phyloP scores from a whole-genome alignment of 306 rosid genomes.

The Purshia tridentata region DNA sequence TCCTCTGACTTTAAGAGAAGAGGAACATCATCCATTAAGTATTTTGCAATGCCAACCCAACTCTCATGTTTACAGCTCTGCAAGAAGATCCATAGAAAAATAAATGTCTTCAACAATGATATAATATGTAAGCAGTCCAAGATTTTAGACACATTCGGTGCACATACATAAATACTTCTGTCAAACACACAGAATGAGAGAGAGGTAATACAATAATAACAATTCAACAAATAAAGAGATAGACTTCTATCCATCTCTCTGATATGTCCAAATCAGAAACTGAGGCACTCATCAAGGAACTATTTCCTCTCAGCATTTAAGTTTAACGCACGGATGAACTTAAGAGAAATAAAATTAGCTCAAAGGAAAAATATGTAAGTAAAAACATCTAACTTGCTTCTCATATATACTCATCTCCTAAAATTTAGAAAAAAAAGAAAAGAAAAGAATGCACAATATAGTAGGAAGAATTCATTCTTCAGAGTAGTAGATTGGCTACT shows the following conservation, averaged over 20 bases:
- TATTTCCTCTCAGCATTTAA: background rate
- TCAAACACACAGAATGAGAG: background rate
- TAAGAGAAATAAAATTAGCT: background rate
- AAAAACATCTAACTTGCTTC: background rate
- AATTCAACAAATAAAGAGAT: background rate
- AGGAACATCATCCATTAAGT: conserved; percentile 77
- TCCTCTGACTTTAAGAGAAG: conserved; percentile 64
- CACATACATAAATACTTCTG: background rate
- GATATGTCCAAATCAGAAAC: background rate
- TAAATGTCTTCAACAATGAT: background rate
- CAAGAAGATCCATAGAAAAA: conserved; percentile 28
- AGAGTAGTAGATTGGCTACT: background rate
- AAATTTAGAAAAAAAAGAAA: background rate
- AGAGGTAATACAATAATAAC: background rate
- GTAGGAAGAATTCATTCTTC: background rate
- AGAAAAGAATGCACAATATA: background rate
- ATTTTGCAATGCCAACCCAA: conserved; percentile 75
- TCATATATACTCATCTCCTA: background rate
- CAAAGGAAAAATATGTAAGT: background rate
- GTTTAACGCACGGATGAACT: background rate
- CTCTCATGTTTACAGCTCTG: conserved; percentile 98
- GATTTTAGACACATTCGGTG: background rate
- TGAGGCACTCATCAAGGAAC: background rate
- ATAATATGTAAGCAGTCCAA: conserved; percentile 9
- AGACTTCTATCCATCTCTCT: background rate